Evolutionary conservation across 805 yeast genomes (phyloP).

Genomic region (Brettanomyces bruxellensis): DNA sequence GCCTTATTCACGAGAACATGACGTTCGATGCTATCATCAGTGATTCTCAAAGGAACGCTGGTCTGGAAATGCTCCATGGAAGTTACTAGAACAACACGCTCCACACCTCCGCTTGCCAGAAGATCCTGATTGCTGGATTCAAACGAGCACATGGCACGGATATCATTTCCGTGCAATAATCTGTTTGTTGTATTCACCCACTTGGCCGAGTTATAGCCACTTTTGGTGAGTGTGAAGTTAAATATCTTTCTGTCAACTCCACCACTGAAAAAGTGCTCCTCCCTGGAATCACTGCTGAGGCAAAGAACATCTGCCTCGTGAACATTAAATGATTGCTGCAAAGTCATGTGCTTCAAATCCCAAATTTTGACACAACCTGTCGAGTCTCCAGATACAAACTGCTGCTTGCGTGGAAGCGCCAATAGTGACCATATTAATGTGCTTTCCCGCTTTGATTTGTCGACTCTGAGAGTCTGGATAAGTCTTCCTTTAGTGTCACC

Average conservation of each 20-base stretch:
- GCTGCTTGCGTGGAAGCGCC: constrained; percentile 52
- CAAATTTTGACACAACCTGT: constrained; percentile 91
- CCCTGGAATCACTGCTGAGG: constrained; percentile 49
- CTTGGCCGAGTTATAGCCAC: constrained; percentile 29
- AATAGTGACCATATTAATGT: constrained; percentile 86
- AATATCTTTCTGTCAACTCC: constrained; percentile 92
- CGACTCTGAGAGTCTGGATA: constrained; percentile 84
- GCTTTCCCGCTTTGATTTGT: constrained; percentile 74
- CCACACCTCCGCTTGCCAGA: constrained; percentile 79
- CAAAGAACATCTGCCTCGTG: constrained; percentile 91
- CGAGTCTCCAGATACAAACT: constrained; percentile 92
- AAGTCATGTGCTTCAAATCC: constrained; percentile 72
- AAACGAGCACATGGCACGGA: constrained; percentile 63
- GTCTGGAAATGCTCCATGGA: constrained; percentile 60
- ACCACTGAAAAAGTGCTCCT: constrained; percentile 67
- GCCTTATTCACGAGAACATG: constrained; percentile 31
- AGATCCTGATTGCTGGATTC: constrained; percentile 62
- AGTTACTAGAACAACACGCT: constrained; percentile 57
- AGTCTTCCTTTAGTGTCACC: constrained; percentile 51
- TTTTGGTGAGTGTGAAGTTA: constrained; percentile 48
- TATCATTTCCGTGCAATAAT: constrained; percentile 78
- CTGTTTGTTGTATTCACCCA: constrained; percentile 78
- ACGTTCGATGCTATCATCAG: constrained; percentile 29
- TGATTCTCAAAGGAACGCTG: constrained; percentile 63
- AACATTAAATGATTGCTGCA: constrained; percentile 69